Evolutionary conservation across 192 early-diverging fungal species (phyloP), one percentile per base, ranked within the genome.

Genomic region (Chytriomyces hyalinus): DNA sequence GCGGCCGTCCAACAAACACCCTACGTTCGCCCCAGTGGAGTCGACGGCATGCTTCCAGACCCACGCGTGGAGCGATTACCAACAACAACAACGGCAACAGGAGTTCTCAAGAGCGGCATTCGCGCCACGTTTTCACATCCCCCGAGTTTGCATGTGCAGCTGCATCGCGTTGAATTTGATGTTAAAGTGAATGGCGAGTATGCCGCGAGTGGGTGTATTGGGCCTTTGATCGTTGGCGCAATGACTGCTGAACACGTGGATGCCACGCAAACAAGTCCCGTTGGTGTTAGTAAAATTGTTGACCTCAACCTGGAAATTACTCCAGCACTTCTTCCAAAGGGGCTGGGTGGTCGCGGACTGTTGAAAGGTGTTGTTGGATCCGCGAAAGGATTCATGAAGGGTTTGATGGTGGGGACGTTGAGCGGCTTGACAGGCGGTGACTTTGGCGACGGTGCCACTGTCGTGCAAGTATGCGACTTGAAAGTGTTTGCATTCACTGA

Each of bases 341-440:
- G 13, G 11, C 20, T 57, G 11, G 71, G 71, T 11, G 44, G 15
- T 1, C 26, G 24, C 44, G 71, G 60, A 26, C 13, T 73, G 15
- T 17, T 73, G 0, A 7, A 26, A 7, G 60, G 60, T 22, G 71
- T 49, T 9, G 10, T 73, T 60, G 60, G 59, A 62, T 53, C 59
- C 2, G 71, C 71, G 17, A 60, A 62, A 73, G 71, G 71, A 17
- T 36, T 73, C 13, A 48, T 60, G 60, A 73, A 63, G 47, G 71
- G 71, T 15, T 8, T 73, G 28, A 15, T 73, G 20, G 43, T 10
- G n/a, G 71, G 71, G 2, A 43, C 71, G 4, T 46, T 73, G 61
- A 73, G 71, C 43, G 71, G 69, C 22, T 71, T 73, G 10, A 73
- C 17, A 6, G 71, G 71, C 8, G 71, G 71, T 7, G 71, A 73